These are phyloP conservation scores for Chytridiales sp. DNA, from an alignment of 371 early-diverging fungal species.

Conservation along the genomic window DNA sequence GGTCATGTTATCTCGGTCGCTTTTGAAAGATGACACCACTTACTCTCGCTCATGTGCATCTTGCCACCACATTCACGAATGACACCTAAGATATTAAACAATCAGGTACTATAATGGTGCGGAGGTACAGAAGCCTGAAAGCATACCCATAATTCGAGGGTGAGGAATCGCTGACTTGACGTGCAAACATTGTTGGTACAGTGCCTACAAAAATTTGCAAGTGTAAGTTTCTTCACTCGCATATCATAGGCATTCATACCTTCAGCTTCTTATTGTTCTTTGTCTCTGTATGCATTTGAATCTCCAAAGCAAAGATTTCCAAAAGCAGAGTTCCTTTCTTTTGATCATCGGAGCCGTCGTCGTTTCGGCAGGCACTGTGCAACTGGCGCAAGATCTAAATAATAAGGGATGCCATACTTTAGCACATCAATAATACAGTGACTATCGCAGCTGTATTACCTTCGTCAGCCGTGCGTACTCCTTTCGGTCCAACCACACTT, in stretches of 20 bases:
- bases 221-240: background rate
- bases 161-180: constrained; percentile 94
- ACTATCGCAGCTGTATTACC: too few relatives aligned
- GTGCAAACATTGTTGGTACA: constrained; percentile 82
- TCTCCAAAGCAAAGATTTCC: constrained; percentile 88
- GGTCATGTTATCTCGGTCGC: background rate
- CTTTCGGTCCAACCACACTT: constrained; percentile 82
- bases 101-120: background rate
- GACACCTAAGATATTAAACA: constrained; percentile 48
- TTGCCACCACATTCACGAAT: constrained; percentile 97
- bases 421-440: background rate
- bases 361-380: constrained; percentile 73
- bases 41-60: constrained; percentile 94
- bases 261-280: constrained; percentile 86
- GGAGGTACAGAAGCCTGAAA: background rate
- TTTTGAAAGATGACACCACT: constrained; percentile 16
- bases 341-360: constrained; percentile 83
- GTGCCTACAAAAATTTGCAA: constrained; percentile 39
- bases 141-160: constrained; percentile 83
- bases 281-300: constrained; percentile 89
- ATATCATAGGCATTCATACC: constrained; percentile 35
- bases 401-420: background rate
- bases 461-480: constrained; percentile 71
- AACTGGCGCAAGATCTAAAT: constrained; percentile 68
- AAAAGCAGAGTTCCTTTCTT: constrained; percentile 87